phyloP scores from a whole-genome alignment of 805 yeast species.

The Schwanniomyces polymorphus region DNA sequence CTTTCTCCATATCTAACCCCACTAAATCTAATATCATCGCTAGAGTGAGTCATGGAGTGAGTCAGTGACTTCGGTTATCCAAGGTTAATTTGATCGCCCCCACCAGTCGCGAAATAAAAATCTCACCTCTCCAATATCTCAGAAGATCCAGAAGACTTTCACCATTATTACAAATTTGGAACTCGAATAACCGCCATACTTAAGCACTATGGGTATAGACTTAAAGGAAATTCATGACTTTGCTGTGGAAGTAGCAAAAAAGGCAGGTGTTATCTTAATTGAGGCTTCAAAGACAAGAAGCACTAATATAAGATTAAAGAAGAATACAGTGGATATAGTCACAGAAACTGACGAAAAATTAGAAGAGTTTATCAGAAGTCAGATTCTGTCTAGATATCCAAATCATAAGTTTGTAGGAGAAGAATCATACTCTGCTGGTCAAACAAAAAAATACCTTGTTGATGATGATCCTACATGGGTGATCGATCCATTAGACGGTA shows the following conservation, averaged over 20 bases:
- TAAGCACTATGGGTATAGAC: background rate
- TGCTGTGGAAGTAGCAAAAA: constrained; percentile 11
- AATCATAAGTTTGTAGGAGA: constrained; percentile 13
- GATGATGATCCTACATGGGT: constrained; percentile 13
- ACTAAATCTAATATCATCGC: too few relatives aligned
- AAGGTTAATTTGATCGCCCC: too few relatives aligned
- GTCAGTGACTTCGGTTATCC: too few relatives aligned
- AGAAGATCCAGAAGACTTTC: background rate
- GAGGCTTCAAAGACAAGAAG: constrained; percentile 5
- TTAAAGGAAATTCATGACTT: constrained; percentile 10
- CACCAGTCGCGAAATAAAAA: background rate
- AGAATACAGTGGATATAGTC: constrained; percentile 14
- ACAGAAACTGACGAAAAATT: constrained; percentile 12
- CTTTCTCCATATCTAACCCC: too few relatives aligned
- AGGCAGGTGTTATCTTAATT: constrained; percentile 10
- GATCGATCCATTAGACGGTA: constrained; percentile 15
- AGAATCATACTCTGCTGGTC: constrained; percentile 13
- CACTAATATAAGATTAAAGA: constrained; percentile 7
- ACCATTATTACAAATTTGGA: background rate
- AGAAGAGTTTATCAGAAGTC: constrained; percentile 9
- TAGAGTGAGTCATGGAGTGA: too few relatives aligned
- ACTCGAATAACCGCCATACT: background rate
- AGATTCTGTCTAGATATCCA: constrained; percentile 7
- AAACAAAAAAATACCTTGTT: constrained; percentile 8
- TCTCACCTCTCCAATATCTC: background rate